These are phyloP conservation scores for Zymoseptoria passerinii DNA, from an alignment of 2,329 filamentous ascomycete species.

Conservation along the genomic window DNA sequence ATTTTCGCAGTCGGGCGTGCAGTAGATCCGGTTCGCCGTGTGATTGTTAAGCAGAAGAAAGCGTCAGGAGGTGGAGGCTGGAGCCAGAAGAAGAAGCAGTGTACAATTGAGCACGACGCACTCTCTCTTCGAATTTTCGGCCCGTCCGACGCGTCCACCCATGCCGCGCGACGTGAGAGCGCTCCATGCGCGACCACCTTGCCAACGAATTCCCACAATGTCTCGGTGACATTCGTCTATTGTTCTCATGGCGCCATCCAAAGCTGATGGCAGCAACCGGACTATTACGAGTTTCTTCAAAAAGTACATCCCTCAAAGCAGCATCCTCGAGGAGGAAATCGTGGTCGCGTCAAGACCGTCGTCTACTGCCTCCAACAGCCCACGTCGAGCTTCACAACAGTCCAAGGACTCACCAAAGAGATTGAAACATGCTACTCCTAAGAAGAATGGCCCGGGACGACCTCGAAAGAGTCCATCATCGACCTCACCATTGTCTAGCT, in stretches of 20 bases:
- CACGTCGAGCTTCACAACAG: background rate
- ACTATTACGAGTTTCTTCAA: slow-evolving; percentile 42
- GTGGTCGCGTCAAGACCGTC: slow-evolving; percentile 13
- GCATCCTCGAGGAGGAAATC: slow-evolving; percentile 21
- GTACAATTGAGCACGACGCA: background rate
- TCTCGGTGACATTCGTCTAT: background rate
- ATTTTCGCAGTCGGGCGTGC: background rate
- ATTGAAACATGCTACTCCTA: background rate
- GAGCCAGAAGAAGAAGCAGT: too few species aligned
- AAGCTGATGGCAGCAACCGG: slow-evolving; percentile 2
- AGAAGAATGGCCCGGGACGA: background rate
- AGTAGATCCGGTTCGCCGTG: background rate
- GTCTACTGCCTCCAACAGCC: background rate
- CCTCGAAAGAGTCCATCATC: background rate
- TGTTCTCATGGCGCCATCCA: slow-evolving; percentile 6
- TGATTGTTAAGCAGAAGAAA: background rate
- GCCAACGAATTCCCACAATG: too few species aligned
- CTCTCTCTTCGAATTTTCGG: background rate
- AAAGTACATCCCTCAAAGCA: slow-evolving; percentile 26
- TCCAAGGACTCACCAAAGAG: background rate
- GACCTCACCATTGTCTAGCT: background rate
- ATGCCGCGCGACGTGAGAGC: background rate
- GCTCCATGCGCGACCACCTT: background rate
- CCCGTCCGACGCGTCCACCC: background rate
- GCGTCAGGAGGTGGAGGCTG: background rate